Evolutionary conservation across 495 filamentous ascomycete genomes (phyloP), one percentile per base, ranked within the genome.

Genomic region (Lichina pygmaea): DNA sequence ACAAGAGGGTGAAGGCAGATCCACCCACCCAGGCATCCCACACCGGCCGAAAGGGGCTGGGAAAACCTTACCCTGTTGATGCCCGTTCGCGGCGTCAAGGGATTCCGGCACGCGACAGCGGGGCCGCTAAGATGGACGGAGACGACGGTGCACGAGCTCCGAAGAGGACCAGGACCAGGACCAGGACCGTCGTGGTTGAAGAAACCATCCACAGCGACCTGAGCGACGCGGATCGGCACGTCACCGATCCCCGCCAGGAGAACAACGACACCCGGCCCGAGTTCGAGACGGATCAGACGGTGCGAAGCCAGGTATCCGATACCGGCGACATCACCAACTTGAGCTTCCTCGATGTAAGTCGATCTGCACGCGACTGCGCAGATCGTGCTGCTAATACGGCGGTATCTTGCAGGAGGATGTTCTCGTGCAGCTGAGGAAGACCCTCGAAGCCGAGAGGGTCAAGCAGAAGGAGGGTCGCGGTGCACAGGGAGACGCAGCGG

Each of bases 341-440:
- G n/a, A 49, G 48, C 38, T 49, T 49, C 30, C 16, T 49, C 4
- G 34, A 48, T 13, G 46, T 48, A 44, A 33, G 41, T 15, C 24
- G 2, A 24, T 4, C 24, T 4, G 24, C 24, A 24, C 24, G 24
- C 2, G 24, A 24, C 24, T 24, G 24, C 2, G 2, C 2, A 24
- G 24, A 24, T 1, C 24, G 4, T 24, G 24, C 24, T 1, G 24
- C 24, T 24, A 24, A 24, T 24, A 4, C 24, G 4, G 24, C 24
- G 24, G 24, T 24, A 13, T 47, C 34, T 24, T 7, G 8, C 24
- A 47, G 45, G 36, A 47, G 8, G 45, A 16, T 33, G 36, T 34
- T 11, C 15, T 48, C 33, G 16, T 6, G 31, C 34, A 15, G 15
- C 13, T 48, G 40, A 48, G 44, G 12, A 33, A 48, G 41, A 48